Evolutionary conservation across 164 flowering plant species (phyloP).

Genomic region (Magnolia changhungtana): DNA sequence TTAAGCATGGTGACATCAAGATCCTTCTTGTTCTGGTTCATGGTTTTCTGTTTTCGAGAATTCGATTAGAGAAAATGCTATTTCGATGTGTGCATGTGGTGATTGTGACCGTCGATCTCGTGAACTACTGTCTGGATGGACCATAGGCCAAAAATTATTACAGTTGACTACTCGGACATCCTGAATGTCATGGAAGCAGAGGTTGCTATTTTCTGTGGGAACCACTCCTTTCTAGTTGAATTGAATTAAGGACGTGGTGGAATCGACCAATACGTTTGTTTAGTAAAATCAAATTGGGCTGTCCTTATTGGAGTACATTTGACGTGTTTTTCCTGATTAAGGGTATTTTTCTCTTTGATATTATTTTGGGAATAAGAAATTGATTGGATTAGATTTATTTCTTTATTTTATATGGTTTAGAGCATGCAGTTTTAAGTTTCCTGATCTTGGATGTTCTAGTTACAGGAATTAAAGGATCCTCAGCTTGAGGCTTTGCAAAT

Average conservation of each 20-base stretch:
- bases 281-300: not conserved
- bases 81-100: too few relatives aligned
- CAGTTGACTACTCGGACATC: too few relatives aligned
- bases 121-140: too few relatives aligned
- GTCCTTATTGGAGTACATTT: not conserved
- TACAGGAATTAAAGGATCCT: not conserved
- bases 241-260: not conserved
- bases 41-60: not conserved
- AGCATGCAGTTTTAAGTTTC: not conserved
- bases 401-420: not conserved
- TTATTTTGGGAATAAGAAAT: not conserved
- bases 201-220: too few relatives aligned
- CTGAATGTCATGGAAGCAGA: too few relatives aligned
- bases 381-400: not conserved
- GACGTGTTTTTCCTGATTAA: not conserved
- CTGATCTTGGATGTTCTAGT: too few relatives aligned
- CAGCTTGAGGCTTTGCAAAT: too few relatives aligned
- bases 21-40: not conserved
- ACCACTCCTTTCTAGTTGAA: too few relatives aligned
- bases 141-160: too few relatives aligned
- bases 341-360: not conserved
- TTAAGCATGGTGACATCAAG: too few relatives aligned
- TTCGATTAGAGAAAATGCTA: too few relatives aligned
- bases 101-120: too few relatives aligned
- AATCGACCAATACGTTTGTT: not conserved